Conservation (phyloP, 1,284 basidiomycete species). For the Cryptococcus amylolentus region DNA sequence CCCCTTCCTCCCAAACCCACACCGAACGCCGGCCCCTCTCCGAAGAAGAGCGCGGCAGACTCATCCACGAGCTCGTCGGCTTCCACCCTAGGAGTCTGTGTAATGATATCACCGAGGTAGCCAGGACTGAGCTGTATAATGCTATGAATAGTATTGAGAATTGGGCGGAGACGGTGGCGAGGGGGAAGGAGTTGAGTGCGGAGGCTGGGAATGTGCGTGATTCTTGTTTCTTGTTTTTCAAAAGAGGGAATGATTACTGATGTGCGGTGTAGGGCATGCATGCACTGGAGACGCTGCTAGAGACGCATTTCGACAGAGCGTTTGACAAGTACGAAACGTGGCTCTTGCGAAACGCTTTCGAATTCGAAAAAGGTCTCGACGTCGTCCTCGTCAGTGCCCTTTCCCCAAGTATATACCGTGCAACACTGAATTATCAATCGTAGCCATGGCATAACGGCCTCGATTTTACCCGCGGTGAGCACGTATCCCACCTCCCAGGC, state of each 20-base stretch:
- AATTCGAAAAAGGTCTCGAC: constrained; percentile 41
- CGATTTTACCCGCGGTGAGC: constrained; percentile 46
- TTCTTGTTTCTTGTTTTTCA: not conserved
- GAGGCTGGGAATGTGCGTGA: constrained; percentile 35
- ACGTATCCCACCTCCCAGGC: constrained; percentile 32
- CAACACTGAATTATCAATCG: not conserved
- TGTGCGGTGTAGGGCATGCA: constrained; percentile 33
- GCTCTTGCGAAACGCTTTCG: constrained; percentile 47
- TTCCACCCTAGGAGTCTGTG: constrained; percentile 38
- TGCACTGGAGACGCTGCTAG: constrained; percentile 48
- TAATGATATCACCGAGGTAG: constrained; percentile 39
- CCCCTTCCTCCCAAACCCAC: not conserved
- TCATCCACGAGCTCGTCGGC: constrained; percentile 44
- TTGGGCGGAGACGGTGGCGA: constrained; percentile 22
- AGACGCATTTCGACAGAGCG: constrained; percentile 46
- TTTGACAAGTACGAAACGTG: constrained; percentile 49
- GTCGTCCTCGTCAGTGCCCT: constrained; percentile 42
- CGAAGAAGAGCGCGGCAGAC: constrained; percentile 29
- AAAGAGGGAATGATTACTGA: not conserved
- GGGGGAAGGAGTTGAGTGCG: constrained; percentile 19
- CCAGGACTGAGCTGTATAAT: constrained; percentile 32
- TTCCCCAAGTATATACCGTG: not conserved
- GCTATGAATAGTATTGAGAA: constrained; percentile 32
- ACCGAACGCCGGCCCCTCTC: constrained; percentile 11
- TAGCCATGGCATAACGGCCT: constrained; percentile 49